These are phyloP conservation scores for Fusarium praegraminearum DNA, from an alignment of 2,329 filamentous ascomycete species.

Conservation along the genomic window DNA sequence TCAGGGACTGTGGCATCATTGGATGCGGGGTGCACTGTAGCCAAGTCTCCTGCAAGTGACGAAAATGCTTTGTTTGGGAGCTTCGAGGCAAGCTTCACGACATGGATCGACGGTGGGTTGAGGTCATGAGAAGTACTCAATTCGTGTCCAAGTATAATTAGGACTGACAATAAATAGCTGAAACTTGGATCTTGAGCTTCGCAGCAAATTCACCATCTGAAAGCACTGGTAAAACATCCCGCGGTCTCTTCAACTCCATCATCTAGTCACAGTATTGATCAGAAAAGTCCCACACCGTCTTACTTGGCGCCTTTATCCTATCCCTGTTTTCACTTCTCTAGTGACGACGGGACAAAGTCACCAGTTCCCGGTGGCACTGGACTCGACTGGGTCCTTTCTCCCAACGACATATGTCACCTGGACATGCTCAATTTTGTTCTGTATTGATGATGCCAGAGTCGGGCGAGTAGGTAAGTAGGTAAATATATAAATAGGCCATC, in stretches of 20 bases:
- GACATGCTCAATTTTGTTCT: slow-evolving; percentile 21
- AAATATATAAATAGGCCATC: slow-evolving; percentile 26
- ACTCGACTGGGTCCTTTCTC: slow-evolving; percentile 5
- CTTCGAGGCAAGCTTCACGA: slow-evolving; percentile 19
- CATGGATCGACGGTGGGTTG: slow-evolving; percentile 16
- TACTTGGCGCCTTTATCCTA: slow-evolving; percentile 43
- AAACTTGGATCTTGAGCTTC: neutral
- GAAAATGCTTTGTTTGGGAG: slow-evolving; percentile 20
- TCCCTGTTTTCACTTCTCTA: slow-evolving; percentile 46
- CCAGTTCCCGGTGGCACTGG: slow-evolving; percentile 40
- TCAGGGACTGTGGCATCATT: slow-evolving; percentile 45
- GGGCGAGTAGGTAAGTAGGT: neutral
- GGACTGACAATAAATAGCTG: neutral
- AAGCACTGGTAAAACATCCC: slow-evolving; percentile 4
- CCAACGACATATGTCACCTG: slow-evolving; percentile 40
- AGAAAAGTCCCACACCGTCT: slow-evolving; percentile 33
- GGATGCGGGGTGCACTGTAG: slow-evolving; percentile 48
- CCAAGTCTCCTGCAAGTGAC: slow-evolving; percentile 25
- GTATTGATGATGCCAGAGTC: slow-evolving; percentile 18
- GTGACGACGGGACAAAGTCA: slow-evolving; percentile 46
- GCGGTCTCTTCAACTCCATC: slow-evolving; percentile 13
- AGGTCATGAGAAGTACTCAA: slow-evolving; percentile 35
- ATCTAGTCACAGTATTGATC: slow-evolving; percentile 41
- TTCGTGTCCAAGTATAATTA: slow-evolving; percentile 16
- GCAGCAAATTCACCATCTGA: neutral